Evolutionary conservation across 208 protist species (phyloP).

Genomic region (Trypanosoma lewisi): DNA sequence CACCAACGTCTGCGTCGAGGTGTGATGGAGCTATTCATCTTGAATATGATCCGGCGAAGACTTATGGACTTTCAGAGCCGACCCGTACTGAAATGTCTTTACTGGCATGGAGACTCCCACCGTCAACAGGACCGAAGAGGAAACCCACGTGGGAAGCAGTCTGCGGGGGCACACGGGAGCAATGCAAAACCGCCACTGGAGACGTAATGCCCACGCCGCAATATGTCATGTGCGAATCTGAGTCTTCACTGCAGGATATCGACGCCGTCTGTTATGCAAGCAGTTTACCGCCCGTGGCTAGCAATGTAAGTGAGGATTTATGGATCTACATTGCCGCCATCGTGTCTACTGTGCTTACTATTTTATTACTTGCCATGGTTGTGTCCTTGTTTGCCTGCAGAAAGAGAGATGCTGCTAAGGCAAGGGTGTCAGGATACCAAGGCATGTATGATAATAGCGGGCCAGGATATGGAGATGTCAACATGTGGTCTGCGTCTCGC

Average conservation of each 20-base stretch:
- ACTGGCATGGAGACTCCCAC: constrained; percentile 4
- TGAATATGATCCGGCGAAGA: constrained; percentile 10
- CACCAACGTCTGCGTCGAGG: not conserved
- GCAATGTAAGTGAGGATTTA: not conserved
- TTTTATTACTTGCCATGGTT: not conserved
- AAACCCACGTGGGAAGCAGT: not conserved
- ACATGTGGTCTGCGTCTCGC: too few species aligned
- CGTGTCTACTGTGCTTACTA: not conserved
- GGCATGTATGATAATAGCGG: not conserved
- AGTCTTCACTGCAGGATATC: not conserved
- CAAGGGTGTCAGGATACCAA: not conserved
- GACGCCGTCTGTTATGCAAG: not conserved
- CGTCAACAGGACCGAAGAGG: not conserved
- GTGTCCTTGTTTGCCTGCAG: not conserved
- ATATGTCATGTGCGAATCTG: constrained; percentile 3
- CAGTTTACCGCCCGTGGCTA: not conserved
- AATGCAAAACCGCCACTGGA: not conserved
- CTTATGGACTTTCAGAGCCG: not conserved
- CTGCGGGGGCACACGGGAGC: not conserved
- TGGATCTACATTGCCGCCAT: not conserved
- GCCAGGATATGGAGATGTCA: too few species aligned
- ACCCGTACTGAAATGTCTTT: not conserved
- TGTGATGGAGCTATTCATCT: not conserved
- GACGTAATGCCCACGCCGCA: not conserved
- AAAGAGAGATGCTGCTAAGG: not conserved